phyloP scores from a whole-genome alignment of 768 basidiomycete species.

The Russula ochroleuca region DNA sequence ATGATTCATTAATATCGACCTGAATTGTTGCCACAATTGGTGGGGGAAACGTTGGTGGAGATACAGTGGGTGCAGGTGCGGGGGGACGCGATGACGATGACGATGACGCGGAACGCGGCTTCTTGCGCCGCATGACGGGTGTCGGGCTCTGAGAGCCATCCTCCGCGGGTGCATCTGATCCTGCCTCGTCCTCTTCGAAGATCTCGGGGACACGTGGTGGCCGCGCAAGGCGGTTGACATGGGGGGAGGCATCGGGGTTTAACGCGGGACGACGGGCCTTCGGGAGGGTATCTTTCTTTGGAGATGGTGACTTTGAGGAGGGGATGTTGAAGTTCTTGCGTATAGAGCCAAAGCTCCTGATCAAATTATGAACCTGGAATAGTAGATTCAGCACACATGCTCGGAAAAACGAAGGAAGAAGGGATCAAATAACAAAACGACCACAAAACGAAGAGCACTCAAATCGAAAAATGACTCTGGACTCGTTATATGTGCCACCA shows the following conservation, averaged over 20 bases:
- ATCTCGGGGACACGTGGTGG: slow-evolving; percentile 65
- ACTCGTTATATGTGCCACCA: background rate
- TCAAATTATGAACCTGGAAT: slow-evolving; percentile 36
- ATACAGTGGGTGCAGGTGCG: slow-evolving; percentile 41
- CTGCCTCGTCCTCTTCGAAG: slow-evolving; percentile 60
- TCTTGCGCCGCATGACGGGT: slow-evolving; percentile 43
- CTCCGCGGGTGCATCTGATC: slow-evolving; percentile 42
- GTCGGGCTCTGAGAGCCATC: slow-evolving; percentile 39
- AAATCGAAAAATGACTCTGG: too few relatives aligned
- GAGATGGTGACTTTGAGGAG: slow-evolving; percentile 37
- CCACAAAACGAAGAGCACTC: background rate
- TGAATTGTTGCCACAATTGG: slow-evolving; percentile 30
- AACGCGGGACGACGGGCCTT: slow-evolving; percentile 44
- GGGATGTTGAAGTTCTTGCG: slow-evolving; percentile 57
- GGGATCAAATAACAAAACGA: background rate
- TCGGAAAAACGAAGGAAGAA: background rate
- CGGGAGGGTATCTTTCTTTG: slow-evolving; percentile 41
- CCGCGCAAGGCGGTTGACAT: slow-evolving; percentile 55
- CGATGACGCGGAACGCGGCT: slow-evolving; percentile 38
- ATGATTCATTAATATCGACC: slow-evolving; percentile 35
- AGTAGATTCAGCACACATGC: background rate
- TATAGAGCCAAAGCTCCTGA: slow-evolving; percentile 60
- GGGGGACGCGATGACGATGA: slow-evolving; percentile 45
- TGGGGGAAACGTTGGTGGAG: slow-evolving; percentile 31
- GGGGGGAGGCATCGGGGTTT: slow-evolving; percentile 45